phyloP scores from a whole-genome alignment of 805 yeast genomes.

The Yarrowia yakushimensis region DNA sequence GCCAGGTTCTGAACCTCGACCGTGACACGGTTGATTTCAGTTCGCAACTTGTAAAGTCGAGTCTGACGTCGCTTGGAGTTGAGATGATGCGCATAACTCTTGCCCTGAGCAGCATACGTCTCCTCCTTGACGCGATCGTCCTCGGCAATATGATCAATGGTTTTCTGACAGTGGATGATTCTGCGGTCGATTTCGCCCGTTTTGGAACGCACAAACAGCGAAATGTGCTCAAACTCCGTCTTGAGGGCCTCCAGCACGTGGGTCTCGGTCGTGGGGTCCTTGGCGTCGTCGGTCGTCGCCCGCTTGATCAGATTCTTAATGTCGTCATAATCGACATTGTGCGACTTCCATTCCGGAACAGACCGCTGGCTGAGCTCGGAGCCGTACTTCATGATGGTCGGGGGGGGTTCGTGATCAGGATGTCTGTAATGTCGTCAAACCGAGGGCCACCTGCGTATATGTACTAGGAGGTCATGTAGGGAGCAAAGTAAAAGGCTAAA shows the following conservation, averaged over 20 bases:
- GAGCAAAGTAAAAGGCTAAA: not conserved
- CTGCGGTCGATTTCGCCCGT: conserved; percentile 63
- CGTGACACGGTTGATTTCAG: conserved; percentile 45
- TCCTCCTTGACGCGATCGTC: conserved; percentile 27
- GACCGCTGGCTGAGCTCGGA: conserved; percentile 68
- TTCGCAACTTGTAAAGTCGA: conserved; percentile 33
- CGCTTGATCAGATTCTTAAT: conserved; percentile 61
- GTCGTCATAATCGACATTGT: conserved; percentile 79
- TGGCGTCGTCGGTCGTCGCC: conserved; percentile 44
- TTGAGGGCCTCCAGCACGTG: conserved; percentile 45
- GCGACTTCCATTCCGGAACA: conserved; percentile 82
- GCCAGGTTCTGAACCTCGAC: conserved; percentile 59
- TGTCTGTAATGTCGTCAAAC: not conserved
- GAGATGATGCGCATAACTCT: not conserved
- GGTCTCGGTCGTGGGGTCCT: conserved; percentile 23
- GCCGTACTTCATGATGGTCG: conserved; percentile 74
- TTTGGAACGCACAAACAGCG: conserved; percentile 62
- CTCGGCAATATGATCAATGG: conserved; percentile 38
- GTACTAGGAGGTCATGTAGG: not conserved
- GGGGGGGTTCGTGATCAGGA: too few species aligned
- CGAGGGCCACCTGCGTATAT: not conserved
- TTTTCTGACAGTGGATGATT: conserved; percentile 41
- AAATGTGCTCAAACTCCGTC: conserved; percentile 57
- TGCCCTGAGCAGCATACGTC: not conserved
- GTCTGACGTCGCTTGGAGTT: conserved; percentile 30